Base-by-base conservation (phyloP, 2,329 filamentous ascomycete genomes). In the Fusarium graminum region DNA sequence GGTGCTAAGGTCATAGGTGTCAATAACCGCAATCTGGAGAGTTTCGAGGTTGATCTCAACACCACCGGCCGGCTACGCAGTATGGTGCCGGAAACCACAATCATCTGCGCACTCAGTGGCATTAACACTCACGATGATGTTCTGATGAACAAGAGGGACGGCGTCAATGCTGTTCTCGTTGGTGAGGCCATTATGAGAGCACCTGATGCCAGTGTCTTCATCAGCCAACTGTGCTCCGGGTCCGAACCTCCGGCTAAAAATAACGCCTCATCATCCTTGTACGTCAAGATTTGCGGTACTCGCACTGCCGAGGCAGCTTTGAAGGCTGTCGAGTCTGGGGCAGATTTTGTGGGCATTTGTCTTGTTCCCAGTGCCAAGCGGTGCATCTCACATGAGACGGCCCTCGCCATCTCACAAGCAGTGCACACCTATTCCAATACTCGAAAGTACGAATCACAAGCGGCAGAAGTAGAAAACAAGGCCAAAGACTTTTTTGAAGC, bases 141-240 rank as follows among this genome's bases (percentile, higher is more conserved):
- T 7, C 83, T 92, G 63, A 89, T 92, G 63, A 97, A 97, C 78
- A 90, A 92, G 75, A 89, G 89, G 60, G 94, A 96, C 72, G 94
- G 94, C 19, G 93, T 99, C 46, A 92, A 94, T 70, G 95, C 94
- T 47, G 90, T 99, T 13, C 86, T 99, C 6, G 94, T 99, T 9
- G 95, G 95, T 16, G 95, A 99, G 78, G 92, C 96, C 50, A 88
- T 99, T 67, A 98, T 99, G 94, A 89, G 93, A 62, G 94, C 95
- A 3, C 85, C 90, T 12, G 88, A 98, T 74, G 93, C 93, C 12
- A 86, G 89, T 22, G 81, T 84, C 22, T 99, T 99, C 80, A 96
- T 98, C 74, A 85, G 87, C 32, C 86, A 94, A 72, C 87, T 99
- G 25, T 92, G 97, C 69, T 90, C 92, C 38, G 84, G 87, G 49